Conservation (phyloP, 371 early-diverging fungal genomes). For the Haplosporangium sp. region DNA sequence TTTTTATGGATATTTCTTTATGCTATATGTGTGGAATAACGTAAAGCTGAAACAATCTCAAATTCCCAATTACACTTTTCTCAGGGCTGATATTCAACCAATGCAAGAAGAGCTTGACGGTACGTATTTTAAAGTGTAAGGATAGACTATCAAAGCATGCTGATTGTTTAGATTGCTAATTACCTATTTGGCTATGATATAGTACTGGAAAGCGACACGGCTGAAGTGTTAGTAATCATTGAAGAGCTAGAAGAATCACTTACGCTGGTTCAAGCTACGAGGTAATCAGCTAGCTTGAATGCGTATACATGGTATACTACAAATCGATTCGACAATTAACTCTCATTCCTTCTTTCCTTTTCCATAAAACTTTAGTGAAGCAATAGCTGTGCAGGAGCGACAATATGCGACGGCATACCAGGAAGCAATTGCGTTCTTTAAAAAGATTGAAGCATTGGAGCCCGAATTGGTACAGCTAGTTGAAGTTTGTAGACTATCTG, state of each 20-base stretch:
- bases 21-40: no score
- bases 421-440: slow-evolving; percentile 32
- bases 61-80: no score
- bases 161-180: background rate
- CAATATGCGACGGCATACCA: slow-evolving; percentile 44
- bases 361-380: slow-evolving; percentile 21
- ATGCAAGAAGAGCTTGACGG: slow-evolving; percentile 39
- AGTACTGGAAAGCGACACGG: slow-evolving; percentile 57
- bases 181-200: background rate
- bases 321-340: background rate
- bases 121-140: background rate
- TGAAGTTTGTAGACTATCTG: slow-evolving; percentile 12
- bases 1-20: no score
- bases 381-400: slow-evolving; percentile 40
- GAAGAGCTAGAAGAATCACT: slow-evolving; percentile 56
- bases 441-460: slow-evolving; percentile 36
- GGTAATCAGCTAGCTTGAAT: slow-evolving; percentile 8
- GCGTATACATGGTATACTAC: background rate
- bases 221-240: slow-evolving; percentile 40
- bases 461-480: slow-evolving; percentile 33
- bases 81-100: slow-evolving; percentile 41
- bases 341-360: background rate
- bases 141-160: no score
- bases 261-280: slow-evolving; percentile 40
- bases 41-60: no score